Evolutionary conservation across 805 yeast genomes (phyloP), one percentile per base, ranked within the genome.

Genomic region (Trichomonascus vanleenenianus): DNA sequence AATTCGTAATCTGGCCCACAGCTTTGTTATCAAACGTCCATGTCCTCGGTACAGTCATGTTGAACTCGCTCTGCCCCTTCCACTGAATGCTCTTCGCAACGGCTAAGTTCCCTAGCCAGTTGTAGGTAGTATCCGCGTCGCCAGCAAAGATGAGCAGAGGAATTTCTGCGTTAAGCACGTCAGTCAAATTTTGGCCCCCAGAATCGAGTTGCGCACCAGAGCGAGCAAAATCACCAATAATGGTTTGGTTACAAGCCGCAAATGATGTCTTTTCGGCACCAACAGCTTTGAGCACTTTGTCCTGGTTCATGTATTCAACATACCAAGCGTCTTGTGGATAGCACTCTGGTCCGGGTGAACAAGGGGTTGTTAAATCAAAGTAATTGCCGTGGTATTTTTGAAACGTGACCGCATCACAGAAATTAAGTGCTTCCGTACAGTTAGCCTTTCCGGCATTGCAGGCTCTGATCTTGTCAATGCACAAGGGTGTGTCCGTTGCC

Each of bases 141-240:
- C 96, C 96, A n/a, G 96, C 96, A 56, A 86, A 87, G 50, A 86
- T 76, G 57, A 88, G 73, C 3, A 87, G 88, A 15, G 96, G 95
- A 40, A 86, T 59, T 18, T 76, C 82, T 47, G 73, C 64, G 57
- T 85, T 81, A 56, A 87, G 73, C 50, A 80, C 70, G 39, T 76
- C 76, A 44, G 78, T 78, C 42, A 78, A 79, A 20, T 59, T 47
- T 52, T 71, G 72, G 59, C 74, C 76, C 71, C 70, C 78, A 14
- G 86, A 85, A 55, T 70, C 74, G 72, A 71, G 68, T 72, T 78
- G 76, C 63, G 81, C 87, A 39, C 86, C 87, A 27, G 75, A 72
- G 10, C 33, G 12, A 11, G 16, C 61, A 83, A 88, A 73, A 67
- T 79, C 76, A 61, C 79, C 74, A 72, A 79, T 80, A 52, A 88